Conservation (phyloP, 1,284 basidiomycete genomes). For the Puccinia horiana region DNA sequence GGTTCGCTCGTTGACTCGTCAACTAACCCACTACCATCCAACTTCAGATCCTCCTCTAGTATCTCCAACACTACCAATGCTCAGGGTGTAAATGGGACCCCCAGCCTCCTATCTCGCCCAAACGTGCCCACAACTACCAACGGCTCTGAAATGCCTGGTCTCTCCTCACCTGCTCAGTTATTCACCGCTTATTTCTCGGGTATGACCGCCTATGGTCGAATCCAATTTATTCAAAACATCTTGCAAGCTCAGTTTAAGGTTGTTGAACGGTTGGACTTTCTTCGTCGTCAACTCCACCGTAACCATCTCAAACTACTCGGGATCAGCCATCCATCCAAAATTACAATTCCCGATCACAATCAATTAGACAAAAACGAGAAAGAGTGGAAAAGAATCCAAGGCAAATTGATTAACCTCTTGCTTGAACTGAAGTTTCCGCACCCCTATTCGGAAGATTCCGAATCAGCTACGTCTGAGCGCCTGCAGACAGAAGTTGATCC, state of each 20-base stretch:
- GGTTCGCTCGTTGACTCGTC: background rate
- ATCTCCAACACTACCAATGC: background rate
- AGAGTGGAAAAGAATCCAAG: conserved; percentile 36
- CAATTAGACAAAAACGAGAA: conserved; percentile 8
- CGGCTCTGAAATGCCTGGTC: background rate
- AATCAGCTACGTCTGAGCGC: background rate
- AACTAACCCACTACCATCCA: background rate
- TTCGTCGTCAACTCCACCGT: conserved; percentile 32
- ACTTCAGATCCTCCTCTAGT: conserved; percentile 2
- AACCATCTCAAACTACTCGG: conserved; percentile 43
- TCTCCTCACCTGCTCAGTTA: conserved; percentile 19
- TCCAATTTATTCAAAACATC: conserved; percentile 38
- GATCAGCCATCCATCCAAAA: conserved; percentile 9
- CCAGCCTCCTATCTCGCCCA: background rate
- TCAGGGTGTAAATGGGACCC: background rate
- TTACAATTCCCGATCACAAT: background rate
- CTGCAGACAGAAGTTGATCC: background rate
- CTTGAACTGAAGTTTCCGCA: conserved; percentile 19
- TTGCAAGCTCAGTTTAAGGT: conserved; percentile 42
- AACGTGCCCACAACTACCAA: background rate
- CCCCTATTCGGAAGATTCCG: background rate
- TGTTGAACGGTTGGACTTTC: conserved; percentile 30
- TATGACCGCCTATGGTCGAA: conserved; percentile 17
- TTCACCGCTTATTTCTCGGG: conserved; percentile 30
- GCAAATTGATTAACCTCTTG: conserved; percentile 40